A percentile compares a stretch with the other conserved stretches of the same genome.
Conservation (phyloP, 192 early-diverging fungal species). For the Dissophora ornata region DNA sequence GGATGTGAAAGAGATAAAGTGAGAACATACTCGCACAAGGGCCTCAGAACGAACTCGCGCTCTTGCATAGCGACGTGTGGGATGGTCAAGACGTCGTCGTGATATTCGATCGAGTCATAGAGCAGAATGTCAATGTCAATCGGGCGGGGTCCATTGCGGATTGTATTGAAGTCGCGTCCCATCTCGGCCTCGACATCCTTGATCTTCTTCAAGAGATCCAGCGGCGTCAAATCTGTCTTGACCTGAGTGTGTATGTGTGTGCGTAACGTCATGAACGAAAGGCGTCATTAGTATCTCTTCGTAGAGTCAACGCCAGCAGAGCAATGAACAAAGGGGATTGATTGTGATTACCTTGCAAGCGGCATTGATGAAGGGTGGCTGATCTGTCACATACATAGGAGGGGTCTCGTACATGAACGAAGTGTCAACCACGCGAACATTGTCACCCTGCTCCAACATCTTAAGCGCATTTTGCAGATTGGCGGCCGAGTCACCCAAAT, state of each 20-base stretch:
- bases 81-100: slow-evolving; percentile 76
- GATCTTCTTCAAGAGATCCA: slow-evolving; percentile 76
- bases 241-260: slow-evolving; percentile 65
- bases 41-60: slow-evolving; percentile 94
- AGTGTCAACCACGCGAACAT: slow-evolving; percentile 79
- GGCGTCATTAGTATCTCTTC: no score
- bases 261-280: no score
- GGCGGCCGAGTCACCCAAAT: slow-evolving; percentile 83
- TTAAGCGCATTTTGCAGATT: slow-evolving; percentile 84
- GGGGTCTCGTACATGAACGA: slow-evolving; percentile 97
- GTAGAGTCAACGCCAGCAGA: no score
- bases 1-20: neutral
- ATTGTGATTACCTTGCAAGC: slow-evolving; percentile 84
- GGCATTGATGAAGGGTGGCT: slow-evolving; percentile 92
- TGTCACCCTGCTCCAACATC: slow-evolving; percentile 57
- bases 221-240: slow-evolving; percentile 79
- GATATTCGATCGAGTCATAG: slow-evolving; percentile 81
- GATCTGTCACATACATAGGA: slow-evolving; percentile 96
- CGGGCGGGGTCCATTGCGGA: slow-evolving; percentile 88
- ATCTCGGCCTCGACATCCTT: slow-evolving; percentile 88
- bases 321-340: no score
- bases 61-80: slow-evolving; percentile 92
- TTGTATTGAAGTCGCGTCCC: slow-evolving; percentile 72
- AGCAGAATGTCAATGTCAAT: slow-evolving; percentile 98
- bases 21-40: slow-evolving; percentile 84